These are phyloP conservation scores for Meira miltonrushii DNA, from an alignment of 1,284 basidiomycete genomes.

Conservation along the genomic window DNA sequence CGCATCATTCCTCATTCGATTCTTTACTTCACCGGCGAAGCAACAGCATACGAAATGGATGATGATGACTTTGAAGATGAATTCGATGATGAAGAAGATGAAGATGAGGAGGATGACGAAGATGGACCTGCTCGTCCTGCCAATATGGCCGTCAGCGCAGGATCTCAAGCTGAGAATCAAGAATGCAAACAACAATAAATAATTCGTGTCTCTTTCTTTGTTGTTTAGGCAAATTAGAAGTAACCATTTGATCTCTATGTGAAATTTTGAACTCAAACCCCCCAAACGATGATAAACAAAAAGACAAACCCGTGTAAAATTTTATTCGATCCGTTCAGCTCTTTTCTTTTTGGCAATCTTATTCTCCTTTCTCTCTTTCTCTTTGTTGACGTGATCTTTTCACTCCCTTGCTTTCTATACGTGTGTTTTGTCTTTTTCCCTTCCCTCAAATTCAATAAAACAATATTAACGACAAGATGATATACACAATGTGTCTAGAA, in stretches of 20 bases:
- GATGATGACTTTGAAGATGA: slow-evolving; percentile 61
- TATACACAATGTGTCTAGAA: no score
- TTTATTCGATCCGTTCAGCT: background rate
- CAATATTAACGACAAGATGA: slow-evolving; percentile 1
- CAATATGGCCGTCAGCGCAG: slow-evolving; percentile 7
- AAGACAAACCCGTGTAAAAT: background rate
- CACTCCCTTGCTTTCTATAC: background rate
- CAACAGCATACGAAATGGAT: slow-evolving; percentile 74
- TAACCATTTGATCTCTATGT: no score
- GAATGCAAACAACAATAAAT: slow-evolving; percentile 47
- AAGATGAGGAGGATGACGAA: slow-evolving; percentile 51
- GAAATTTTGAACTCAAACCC: no score
- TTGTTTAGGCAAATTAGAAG: background rate
- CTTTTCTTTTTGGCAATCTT: background rate
- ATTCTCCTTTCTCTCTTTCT: background rate
- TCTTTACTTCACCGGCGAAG: slow-evolving; percentile 85
- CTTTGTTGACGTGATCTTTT: slow-evolving; percentile 1
- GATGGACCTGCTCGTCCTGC: slow-evolving; percentile 18
- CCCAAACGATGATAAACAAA: no score
- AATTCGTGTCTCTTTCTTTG: background rate
- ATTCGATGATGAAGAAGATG: slow-evolving; percentile 56
- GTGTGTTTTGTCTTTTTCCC: slow-evolving; percentile 1
- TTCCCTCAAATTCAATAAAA: background rate
- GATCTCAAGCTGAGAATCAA: slow-evolving; percentile 9
- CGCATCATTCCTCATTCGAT: slow-evolving; percentile 91